Evolutionary conservation across 164 flowering plant genomes (phyloP), one percentile per base, ranked within the genome.

Genomic region (Berberis vulgaris): DNA sequence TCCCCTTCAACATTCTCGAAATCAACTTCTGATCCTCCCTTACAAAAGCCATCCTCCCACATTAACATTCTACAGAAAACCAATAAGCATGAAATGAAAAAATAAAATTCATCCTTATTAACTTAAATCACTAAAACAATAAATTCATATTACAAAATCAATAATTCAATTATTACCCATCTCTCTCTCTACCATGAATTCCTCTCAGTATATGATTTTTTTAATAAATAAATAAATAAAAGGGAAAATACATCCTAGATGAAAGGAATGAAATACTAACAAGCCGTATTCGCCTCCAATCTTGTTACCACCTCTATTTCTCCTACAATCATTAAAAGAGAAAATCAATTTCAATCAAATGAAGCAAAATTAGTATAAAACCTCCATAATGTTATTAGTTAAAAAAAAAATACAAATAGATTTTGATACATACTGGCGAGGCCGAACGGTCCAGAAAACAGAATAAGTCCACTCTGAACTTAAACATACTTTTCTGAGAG

Each of bases 1-100:
- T 52, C 54, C 2, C 54, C 54, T 69, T 88, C 95, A 45, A 85
- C 83, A 56, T 85, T 88, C 61, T 90, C 96, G 71, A 85, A 52
- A 52, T 26, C 10, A n/a, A 10, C 54, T 52, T 12, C 13, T 10
- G 71, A 84, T 77, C 89, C 80, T 69, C 89, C 85, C 61, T 88
- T 81, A 80, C 98, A 94, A 71, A 80, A 94, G 70, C 98, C 98
- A 86, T 94, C 98, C 86, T 94, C 98, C 98, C 98, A 94, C 98
- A 94, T 94, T 84, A 94, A 75, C 98, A 94, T 94, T 85, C 98
- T 94, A 68, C 75, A 74, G 68, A 59, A 7, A 6, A 52, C 10
- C 54, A 10, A 50, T 7, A 7, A 52, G 4, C 54, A 50, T 5
- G 2, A 50, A 10, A 2, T n/a, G 12, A 46, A 46, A 46, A 5